phyloP scores from a whole-genome alignment of 192 early-diverging fungal species.

The Phlyctochytrium planicorne region DNA sequence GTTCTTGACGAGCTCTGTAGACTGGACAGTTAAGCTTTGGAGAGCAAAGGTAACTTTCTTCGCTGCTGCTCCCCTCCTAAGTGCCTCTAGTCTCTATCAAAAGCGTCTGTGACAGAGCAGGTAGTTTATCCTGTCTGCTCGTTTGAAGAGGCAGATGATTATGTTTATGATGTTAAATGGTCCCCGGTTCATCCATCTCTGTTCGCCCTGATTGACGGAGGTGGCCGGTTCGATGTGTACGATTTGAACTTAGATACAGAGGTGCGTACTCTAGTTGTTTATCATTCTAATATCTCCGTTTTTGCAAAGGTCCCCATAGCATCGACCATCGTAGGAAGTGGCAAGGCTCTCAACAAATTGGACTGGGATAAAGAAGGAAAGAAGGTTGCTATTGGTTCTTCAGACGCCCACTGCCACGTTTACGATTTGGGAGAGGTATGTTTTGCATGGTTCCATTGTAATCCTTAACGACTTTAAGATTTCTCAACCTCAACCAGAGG shows the following conservation, averaged over 20 bases:
- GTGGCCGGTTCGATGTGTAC: slow-evolving; percentile 88
- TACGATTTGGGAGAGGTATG: slow-evolving; percentile 92
- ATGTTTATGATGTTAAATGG: slow-evolving; percentile 98
- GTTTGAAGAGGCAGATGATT: slow-evolving; percentile 93
- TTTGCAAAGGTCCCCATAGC: slow-evolving; percentile 68
- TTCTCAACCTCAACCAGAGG: slow-evolving; percentile 1
- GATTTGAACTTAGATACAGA: slow-evolving; percentile 90
- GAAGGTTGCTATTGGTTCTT: slow-evolving; percentile 75
- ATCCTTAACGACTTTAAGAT: not conserved
- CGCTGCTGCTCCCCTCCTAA: slow-evolving; percentile 30
- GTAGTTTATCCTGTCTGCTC: slow-evolving; percentile 72
- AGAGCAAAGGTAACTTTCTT: slow-evolving; percentile 46
- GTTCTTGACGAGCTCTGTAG: slow-evolving; percentile 87
- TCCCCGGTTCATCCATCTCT: slow-evolving; percentile 93
- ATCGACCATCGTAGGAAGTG: slow-evolving; percentile 48
- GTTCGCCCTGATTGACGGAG: slow-evolving; percentile 90
- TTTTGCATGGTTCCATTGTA: slow-evolving; percentile 1
- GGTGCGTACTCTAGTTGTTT: slow-evolving; percentile 58
- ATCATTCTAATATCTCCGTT: slow-evolving; percentile 76
- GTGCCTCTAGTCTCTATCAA: slow-evolving; percentile 12
- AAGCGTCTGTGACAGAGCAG: slow-evolving; percentile 15
- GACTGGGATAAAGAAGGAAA: slow-evolving; percentile 91
- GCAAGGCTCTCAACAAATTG: slow-evolving; percentile 87
- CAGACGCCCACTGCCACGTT: slow-evolving; percentile 81
- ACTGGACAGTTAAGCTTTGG: slow-evolving; percentile 99